phyloP scores from a whole-genome alignment of 257 asterid genomes.

The Osmanthus fragrans region DNA sequence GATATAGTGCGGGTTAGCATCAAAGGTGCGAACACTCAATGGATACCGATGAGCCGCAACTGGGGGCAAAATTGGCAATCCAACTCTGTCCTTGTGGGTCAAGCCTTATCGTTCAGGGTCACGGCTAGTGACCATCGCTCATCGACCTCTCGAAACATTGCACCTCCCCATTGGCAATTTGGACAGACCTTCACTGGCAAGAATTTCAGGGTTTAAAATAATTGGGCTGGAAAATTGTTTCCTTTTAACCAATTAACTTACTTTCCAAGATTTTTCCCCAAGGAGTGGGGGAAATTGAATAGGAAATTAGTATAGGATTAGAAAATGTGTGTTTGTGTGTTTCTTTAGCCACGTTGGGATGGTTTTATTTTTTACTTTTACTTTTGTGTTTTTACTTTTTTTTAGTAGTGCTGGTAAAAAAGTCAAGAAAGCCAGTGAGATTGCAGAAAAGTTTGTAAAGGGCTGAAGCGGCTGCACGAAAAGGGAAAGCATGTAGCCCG shows the following conservation, averaged over 20 bases:
- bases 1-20: slow-evolving; percentile 52
- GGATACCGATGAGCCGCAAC: slow-evolving; percentile 71
- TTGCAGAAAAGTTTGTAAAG: not conserved
- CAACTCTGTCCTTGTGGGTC: slow-evolving; percentile 50
- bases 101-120: slow-evolving; percentile 70
- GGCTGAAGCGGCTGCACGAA: slow-evolving; percentile 45
- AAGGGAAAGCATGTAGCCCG: slow-evolving; percentile 38
- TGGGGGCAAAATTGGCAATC: slow-evolving; percentile 94
- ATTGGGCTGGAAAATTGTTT: not conserved
- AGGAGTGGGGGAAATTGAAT: not conserved
- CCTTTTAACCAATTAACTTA: not conserved
- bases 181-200: slow-evolving; percentile 78
- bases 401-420: not conserved
- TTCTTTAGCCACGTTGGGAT: not conserved
- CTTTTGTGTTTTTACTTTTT: slow-evolving; percentile 5
- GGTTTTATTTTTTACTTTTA: not conserved
- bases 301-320: slow-evolving; percentile 13
- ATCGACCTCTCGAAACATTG: slow-evolving; percentile 64
- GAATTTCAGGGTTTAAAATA: slow-evolving; percentile 52
- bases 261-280: slow-evolving; percentile 11
- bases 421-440: not conserved
- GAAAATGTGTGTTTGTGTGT: not conserved
- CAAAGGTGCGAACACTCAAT: slow-evolving; percentile 58
- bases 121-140: slow-evolving; percentile 68
- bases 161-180: slow-evolving; percentile 78